These are phyloP conservation scores for Penicillium desertorum DNA, from an alignment of 495 filamentous ascomycete genomes.

Conservation along the genomic window DNA sequence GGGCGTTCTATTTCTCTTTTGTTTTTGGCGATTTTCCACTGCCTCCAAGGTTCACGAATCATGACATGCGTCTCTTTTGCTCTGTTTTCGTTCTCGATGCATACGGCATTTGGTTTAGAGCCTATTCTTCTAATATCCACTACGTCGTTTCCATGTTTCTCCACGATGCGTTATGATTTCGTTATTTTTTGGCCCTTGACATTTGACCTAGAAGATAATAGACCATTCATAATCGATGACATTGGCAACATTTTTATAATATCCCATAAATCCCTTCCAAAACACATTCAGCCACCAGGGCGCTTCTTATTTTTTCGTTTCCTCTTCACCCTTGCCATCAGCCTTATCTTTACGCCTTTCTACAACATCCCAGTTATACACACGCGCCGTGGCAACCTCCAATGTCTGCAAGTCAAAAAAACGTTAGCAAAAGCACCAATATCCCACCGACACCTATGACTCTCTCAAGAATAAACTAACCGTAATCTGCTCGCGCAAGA, in stretches of 20 bases:
- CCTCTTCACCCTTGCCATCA: conserved; percentile 54
- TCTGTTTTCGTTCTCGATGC: conserved; percentile 9
- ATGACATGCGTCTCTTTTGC: conserved; percentile 14
- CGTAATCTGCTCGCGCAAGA: conserved; percentile 94
- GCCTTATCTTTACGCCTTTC: conserved; percentile 88
- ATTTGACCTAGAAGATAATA: conserved; percentile 3
- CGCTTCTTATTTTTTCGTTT: conserved; percentile 26
- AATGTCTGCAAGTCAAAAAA: conserved; percentile 62
- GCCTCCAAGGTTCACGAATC: conserved; percentile 14
- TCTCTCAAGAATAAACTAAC: conserved; percentile 47
- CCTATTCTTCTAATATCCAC: conserved; percentile 8
- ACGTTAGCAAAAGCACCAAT: conserved; percentile 6
- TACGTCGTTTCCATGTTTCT: not conserved
- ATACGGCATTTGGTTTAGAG: not conserved
- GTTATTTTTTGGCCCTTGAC: not conserved
- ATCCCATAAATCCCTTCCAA: conserved; percentile 18
- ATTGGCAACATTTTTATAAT: conserved; percentile 11
- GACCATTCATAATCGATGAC: conserved; percentile 1
- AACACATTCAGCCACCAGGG: conserved; percentile 15
- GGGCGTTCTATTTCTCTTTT: not conserved
- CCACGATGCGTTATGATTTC: not conserved
- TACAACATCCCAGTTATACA: conserved; percentile 99
- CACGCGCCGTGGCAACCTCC: conserved; percentile 90
- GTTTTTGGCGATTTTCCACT: not conserved
- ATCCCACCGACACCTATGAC: not conserved